phyloP scores from a whole-genome alignment of 352 stramenopile genomes.

The Phytophthora agathidicida region DNA sequence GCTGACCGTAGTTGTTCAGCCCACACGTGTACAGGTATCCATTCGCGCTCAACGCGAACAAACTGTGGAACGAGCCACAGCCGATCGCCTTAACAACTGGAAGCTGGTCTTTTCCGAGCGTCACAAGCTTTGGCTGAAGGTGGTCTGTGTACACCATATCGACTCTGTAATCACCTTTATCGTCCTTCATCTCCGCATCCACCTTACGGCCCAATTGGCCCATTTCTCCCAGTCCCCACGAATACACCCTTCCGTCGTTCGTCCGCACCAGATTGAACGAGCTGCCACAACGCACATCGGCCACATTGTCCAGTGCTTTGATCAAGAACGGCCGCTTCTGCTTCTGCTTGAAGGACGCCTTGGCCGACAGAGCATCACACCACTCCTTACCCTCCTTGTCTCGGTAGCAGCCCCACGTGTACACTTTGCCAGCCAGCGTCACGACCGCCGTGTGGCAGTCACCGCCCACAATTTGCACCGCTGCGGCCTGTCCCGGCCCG shows the following conservation, averaged over 20 bases:
- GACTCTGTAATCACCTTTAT: conserved; percentile 71
- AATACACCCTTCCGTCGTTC: conserved; percentile 89
- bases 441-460: conserved; percentile 95
- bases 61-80: conserved; percentile 89
- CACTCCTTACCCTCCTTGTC: conserved; percentile 97
- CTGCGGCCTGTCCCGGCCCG: conserved; percentile 40
- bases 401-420: conserved; percentile 95
- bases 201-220: conserved; percentile 84
- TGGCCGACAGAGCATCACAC: conserved; percentile 73
- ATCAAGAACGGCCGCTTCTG: conserved; percentile 70
- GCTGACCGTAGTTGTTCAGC: conserved; percentile 97
- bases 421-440: conserved; percentile 90
- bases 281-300: conserved; percentile 84
- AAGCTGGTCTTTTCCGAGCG: conserved; percentile 53
- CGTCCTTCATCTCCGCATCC: conserved; percentile 67
- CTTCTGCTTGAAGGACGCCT: conserved; percentile 84
- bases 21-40: conserved; percentile 92
- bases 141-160: conserved; percentile 83
- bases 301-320: conserved; percentile 61
- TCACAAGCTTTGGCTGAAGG: conserved; percentile 77
- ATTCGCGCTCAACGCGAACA: conserved; percentile 68
- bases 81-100: conserved; percentile 81
- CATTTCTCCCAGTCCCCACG: conserved; percentile 92
- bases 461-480: conserved; percentile 89
- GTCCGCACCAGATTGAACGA: conserved; percentile 88